Base-by-base conservation (phyloP, 2,329 filamentous ascomycete genomes). In the Aspergillus sp. region DNA sequence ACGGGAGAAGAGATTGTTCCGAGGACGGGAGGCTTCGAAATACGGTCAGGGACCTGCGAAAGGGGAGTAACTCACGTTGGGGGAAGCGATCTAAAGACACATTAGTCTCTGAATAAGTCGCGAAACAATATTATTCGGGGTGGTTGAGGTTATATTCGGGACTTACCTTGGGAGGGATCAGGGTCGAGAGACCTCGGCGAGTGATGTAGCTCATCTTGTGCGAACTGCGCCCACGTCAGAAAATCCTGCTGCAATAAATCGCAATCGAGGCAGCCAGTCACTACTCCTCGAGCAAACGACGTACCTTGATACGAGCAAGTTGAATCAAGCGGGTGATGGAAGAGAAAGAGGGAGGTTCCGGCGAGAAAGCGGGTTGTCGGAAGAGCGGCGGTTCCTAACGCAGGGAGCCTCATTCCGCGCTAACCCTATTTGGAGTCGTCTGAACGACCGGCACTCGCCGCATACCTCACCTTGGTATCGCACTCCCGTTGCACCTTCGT, bases 131-230 rank as follows among this genome's bases (percentile, higher is more conserved):
- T 19, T 22, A 48, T 43, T 35, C 20, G 14, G 42, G 40, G 50
- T 47, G 24, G 30, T 32, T 38, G 33, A 46, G 24, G 30, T 52
- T 50, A 51, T 49, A 52, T 46, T 22, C 45, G 40, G 59, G 55
- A 55, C 81, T 66, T 81, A 96, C 93, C 91, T 99, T 99, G 72
- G 95, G 94, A 67, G 95, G 95, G 70, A 99, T 96, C 77, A 99
- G 88, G 82, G 95, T 96, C 74, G 94, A 97, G 73, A 96, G 88
- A 83, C 85, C 89, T 80, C 92, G 87, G 79, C 89, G 89, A 72
- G 86, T 84, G 72, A 95, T 83, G 85, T 86, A 94, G 83, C 90
- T 96, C 92, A 96, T 96, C 78, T 79, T 90, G 82, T 74, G 66
- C 58, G 60, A 61, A 63, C 66, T 70, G 47, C 22, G 50, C 7